Conservation (phyloP, 306 rosid species). For the Castanea mollissima region DNA sequence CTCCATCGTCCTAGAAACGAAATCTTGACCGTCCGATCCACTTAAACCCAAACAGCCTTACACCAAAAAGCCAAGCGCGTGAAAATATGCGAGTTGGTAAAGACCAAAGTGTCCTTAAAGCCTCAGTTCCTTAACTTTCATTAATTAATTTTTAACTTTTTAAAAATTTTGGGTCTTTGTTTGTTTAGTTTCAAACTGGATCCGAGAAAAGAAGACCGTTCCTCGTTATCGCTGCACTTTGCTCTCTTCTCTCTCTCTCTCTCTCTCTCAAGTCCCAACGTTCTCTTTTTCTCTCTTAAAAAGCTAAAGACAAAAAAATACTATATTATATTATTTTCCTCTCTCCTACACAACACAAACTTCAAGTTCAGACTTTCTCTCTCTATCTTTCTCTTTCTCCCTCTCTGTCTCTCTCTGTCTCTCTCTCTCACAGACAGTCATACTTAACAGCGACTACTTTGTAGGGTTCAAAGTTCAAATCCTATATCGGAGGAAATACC, state of each 20-base stretch:
- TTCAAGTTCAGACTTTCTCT: slow-evolving; percentile 1
- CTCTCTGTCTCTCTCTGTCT: neutral
- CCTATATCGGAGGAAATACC: slow-evolving; percentile 7
- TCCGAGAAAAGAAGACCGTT: slow-evolving; percentile 72
- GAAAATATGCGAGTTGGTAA: neutral
- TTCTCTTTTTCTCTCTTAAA: neutral
- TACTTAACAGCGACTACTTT: slow-evolving; percentile 46
- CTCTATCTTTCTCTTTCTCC: neutral
- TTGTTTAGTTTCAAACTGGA: slow-evolving; percentile 10
- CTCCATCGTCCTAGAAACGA: neutral
- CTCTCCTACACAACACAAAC: neutral
- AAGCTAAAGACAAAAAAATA: no score
- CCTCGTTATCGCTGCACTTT: slow-evolving; percentile 58
- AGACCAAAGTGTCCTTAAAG: neutral
- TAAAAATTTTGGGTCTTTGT: neutral
- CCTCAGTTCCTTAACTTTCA: neutral
- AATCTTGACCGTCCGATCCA: no score
- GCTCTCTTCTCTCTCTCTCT: neutral
- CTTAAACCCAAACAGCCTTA: no score
- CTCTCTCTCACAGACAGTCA: slow-evolving; percentile 29
- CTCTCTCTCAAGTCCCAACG: neutral
- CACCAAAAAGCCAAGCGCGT: no score
- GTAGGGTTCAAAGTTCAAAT: slow-evolving; percentile 14
- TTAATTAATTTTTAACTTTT: slow-evolving; percentile 1
- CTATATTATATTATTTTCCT: neutral